Conservation (phyloP, 768 basidiomycete species). For the Xerocomus potaroensis region DNA sequence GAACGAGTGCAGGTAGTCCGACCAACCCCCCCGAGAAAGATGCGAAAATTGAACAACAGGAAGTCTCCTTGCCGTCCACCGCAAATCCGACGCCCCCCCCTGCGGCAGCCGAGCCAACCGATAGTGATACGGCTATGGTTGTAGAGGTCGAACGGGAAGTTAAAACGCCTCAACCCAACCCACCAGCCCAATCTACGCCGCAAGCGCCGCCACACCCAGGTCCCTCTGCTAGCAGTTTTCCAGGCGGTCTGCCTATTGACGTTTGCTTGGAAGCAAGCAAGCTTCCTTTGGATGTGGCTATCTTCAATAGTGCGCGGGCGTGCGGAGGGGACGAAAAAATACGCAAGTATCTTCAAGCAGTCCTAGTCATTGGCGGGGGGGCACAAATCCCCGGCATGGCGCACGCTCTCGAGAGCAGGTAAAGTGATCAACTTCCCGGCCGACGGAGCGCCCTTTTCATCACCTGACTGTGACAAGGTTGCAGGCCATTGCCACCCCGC, state of each 20-base stretch:
- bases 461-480: conserved; percentile 33
- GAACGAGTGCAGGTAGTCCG: conserved; percentile 18
- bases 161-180: conserved; percentile 28
- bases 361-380: conserved; percentile 84
- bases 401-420: conserved; percentile 88
- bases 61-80: conserved; percentile 30
- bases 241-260: conserved; percentile 59
- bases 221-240: conserved; percentile 31
- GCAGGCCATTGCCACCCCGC: conserved; percentile 79
- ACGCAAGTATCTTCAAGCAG: conserved; percentile 82
- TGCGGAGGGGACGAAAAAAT: conserved; percentile 87
- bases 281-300: conserved; percentile 86
- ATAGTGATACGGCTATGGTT: conserved; percentile 36
- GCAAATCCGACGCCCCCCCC: conserved; percentile 32
- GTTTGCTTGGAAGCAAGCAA: conserved; percentile 83
- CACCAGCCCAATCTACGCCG: conserved; percentile 20
- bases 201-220: conserved; percentile 15
- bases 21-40: conserved; percentile 20
- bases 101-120: conserved; percentile 13
- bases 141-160: conserved; percentile 46
- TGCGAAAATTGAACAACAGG: conserved; percentile 34
- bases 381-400: conserved; percentile 78
- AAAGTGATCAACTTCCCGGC: conserved; percentile 1
- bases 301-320: conserved; percentile 87
- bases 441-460: conserved; percentile 5